Base-by-base conservation (phyloP, 805 yeast species). In the Saturnispora hagleri region DNA sequence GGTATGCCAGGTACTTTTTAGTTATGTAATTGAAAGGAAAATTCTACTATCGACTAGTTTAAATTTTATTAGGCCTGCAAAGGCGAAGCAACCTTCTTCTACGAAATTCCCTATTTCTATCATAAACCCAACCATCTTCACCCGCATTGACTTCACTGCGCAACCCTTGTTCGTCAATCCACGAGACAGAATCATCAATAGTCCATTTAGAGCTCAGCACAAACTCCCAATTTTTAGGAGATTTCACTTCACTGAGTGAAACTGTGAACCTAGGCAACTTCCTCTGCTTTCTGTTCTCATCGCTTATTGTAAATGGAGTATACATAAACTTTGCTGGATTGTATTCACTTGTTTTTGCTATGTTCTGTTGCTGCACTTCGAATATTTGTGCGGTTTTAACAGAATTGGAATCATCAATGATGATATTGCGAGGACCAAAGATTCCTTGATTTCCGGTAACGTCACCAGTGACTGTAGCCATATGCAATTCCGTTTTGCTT, bases 181-280 rank as follows among this genome's bases (percentile, higher is more conserved):
- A 86, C 2, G 58, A 59, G 1, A 53, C 56, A 0, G 83, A 81
- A 40, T 76, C 63, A 60, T 89, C 96, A 15, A 82, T 69, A 47
- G 66, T 67, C 97, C 97, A 89, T 10, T 71, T 69, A 43, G 76
- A 74, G 27, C 75, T 77, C 27, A 68, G 67, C 53, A 79, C 82
- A 63, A 81, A 89, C 53, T 73, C 72, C 97, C 97, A 89, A 10
- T 62, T 55, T 7, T 53, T 47, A 1, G 96, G 96, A 1, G 95
- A 82, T 27, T 62, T 58, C 1, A 89, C 78, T 22, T 80, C 79
- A 2, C 71, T 68, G 20, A 89, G 61, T 34, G 68, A 67, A 18
- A 69, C 64, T 0, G 80, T 80, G 0, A 95, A 95, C 2, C 75
- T 74, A 1, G 97, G 96, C 10, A 78, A 73, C 52, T 74, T 77